phyloP scores from a whole-genome alignment of 305 asterid genomes.

The Stenogyne calaminthoides region DNA sequence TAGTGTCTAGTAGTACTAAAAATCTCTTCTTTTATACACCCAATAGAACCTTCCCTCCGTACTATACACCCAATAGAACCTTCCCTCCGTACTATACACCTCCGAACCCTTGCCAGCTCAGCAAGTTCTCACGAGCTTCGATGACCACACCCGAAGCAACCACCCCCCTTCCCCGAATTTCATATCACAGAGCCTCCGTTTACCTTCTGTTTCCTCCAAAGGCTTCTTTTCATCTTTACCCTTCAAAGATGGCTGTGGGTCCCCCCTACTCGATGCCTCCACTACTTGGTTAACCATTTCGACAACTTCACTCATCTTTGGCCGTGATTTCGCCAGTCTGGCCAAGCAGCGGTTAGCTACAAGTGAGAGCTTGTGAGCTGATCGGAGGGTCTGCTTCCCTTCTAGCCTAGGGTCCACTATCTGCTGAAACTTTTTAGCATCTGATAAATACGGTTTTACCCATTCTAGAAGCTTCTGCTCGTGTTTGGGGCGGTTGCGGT shows the following conservation, averaged over 20 bases:
- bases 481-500: slow-evolving; percentile 74
- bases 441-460: slow-evolving; percentile 89
- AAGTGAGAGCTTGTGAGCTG: slow-evolving; percentile 83
- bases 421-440: slow-evolving; percentile 70
- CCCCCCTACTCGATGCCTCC: slow-evolving; percentile 50
- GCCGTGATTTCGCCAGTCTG: slow-evolving; percentile 71
- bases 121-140: slow-evolving; percentile 54
- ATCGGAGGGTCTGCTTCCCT: slow-evolving; percentile 45
- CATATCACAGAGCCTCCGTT: slow-evolving; percentile 56
- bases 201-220: slow-evolving; percentile 40
- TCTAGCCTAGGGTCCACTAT: slow-evolving; percentile 89
- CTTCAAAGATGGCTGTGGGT: slow-evolving; percentile 56
- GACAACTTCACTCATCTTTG: slow-evolving; percentile 84
- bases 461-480: slow-evolving; percentile 95
- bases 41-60: too few species aligned
- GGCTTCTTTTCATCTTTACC: slow-evolving; percentile 24
- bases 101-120: slow-evolving; percentile 9
- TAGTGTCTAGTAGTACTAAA: slow-evolving; percentile 3
- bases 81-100: not conserved
- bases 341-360: slow-evolving; percentile 91
- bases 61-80: too few species aligned
- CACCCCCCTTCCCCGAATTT: slow-evolving; percentile 57
- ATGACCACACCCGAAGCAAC: slow-evolving; percentile 55
- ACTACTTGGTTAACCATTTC: slow-evolving; percentile 72
- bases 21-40: slow-evolving; percentile 14